phyloP scores from a whole-genome alignment of 345 rosid species.

The Gossypium longicalyx region DNA sequence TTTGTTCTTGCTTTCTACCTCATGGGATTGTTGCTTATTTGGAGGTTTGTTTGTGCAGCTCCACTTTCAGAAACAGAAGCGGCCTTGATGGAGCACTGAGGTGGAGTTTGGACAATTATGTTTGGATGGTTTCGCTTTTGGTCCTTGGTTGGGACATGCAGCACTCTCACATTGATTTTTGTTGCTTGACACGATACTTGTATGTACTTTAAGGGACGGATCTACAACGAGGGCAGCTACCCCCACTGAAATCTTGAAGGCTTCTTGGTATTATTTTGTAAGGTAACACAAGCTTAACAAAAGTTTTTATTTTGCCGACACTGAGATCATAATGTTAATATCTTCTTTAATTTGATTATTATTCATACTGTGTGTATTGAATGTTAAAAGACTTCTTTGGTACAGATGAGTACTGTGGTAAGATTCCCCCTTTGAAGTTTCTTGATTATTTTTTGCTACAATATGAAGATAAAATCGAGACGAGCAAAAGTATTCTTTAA shows the following conservation, averaged over 20 bases:
- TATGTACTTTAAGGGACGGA: constrained; percentile 2
- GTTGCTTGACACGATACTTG: constrained; percentile 20
- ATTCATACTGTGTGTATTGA: not conserved
- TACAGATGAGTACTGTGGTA: not conserved
- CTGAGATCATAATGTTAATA: not conserved
- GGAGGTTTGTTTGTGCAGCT: constrained; percentile 44
- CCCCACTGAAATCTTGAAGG: not conserved
- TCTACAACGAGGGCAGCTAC: not conserved
- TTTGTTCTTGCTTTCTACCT: not conserved
- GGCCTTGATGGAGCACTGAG: constrained; percentile 73
- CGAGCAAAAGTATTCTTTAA: not conserved
- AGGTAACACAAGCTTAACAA: not conserved
- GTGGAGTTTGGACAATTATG: constrained; percentile 7
- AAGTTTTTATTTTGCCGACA: not conserved
- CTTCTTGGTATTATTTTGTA: constrained; percentile 7
- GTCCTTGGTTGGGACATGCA: constrained; percentile 20
- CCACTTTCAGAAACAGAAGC: constrained; percentile 80
- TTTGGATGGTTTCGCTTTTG: constrained; percentile 22
- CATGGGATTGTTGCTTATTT: not conserved
- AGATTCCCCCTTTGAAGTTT: not conserved
- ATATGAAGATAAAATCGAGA: not conserved
- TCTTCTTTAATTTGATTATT: not conserved
- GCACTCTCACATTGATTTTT: constrained; percentile 17
- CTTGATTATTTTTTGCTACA: not conserved
- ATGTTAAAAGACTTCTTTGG: not conserved